Evolutionary conservation across 495 filamentous ascomycete species (phyloP).

Genomic region (Entonaema liquescens): DNA sequence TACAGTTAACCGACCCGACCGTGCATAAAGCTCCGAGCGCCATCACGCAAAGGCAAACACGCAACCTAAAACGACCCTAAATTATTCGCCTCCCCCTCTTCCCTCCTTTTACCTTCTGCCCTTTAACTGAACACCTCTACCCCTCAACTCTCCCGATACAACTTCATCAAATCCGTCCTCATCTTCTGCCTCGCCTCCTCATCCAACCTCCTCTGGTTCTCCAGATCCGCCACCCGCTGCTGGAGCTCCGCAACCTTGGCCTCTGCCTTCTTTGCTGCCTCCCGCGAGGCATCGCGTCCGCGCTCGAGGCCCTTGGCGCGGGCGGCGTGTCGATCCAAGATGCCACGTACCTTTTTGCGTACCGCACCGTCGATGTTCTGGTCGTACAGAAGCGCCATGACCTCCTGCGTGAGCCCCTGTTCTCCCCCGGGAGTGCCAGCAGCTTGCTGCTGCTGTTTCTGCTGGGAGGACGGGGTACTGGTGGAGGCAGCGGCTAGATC

Average conservation of each 20-base stretch:
- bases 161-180: slow-evolving; percentile 29
- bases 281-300: slow-evolving; percentile 69
- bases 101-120: not conserved
- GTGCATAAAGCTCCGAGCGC: not conserved
- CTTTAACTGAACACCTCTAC: not conserved
- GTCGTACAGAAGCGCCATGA: slow-evolving; percentile 60
- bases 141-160: slow-evolving; percentile 16
- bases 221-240: slow-evolving; percentile 56
- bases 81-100: not conserved
- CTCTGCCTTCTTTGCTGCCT: slow-evolving; percentile 69
- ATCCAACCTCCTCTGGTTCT: slow-evolving; percentile 62
- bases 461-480: not conserved
- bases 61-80: not conserved
- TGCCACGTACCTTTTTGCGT: slow-evolving; percentile 52
- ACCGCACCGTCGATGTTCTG: slow-evolving; percentile 55
- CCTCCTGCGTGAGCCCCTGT: slow-evolving; percentile 54
- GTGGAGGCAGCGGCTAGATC: not conserved
- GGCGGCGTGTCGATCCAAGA: slow-evolving; percentile 66
- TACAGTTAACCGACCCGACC: not conserved
- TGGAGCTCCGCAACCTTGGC: slow-evolving; percentile 62
- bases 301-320: slow-evolving; percentile 64
- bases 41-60: not conserved
- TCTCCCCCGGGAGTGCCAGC: not conserved
- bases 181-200: slow-evolving; percentile 34
- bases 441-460: not conserved